Evolutionary conservation across 2,329 filamentous ascomycete species (phyloP), one percentile per base, ranked within the genome.

Genomic region (Exophiala mesophila): DNA sequence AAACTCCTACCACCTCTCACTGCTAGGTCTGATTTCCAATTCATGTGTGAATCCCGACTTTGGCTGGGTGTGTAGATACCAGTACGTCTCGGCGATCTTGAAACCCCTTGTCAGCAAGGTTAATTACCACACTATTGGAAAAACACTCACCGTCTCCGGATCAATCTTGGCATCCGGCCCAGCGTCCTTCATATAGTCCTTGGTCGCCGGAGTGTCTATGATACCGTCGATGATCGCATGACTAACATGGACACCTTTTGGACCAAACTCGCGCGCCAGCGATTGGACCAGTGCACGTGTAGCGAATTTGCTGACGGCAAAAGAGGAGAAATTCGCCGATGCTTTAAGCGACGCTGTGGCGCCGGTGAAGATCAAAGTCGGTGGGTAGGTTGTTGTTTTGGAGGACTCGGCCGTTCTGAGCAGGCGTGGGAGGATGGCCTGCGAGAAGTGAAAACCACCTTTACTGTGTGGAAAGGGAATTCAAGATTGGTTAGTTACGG

Each of bases 161-260:
- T 62, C 66, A 52, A 77, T 67, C 58, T 76, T 76, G 0, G 68
- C 69, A 57, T 76, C 73, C 0, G 68, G 59, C 3, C 63, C 62
- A 39, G 64, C 55, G 28, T 73, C 71, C 50, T 73, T 57, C 59
- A 66, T 73, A 48, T 70, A 69, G 55, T 67, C 71, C 4, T 71
- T 74, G 44, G 64, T 57, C n/a, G 67, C 67, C 0, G 85, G 84
- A 41, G 71, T 72, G 48, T 74, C 71, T 53, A 77, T 77, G 3
- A 75, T 71, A 0, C 74, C 74, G 54, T 77, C 74, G 44, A 74
- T 71, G 44, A 76, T 70, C 1, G 70, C 72, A 60, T 77, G 74
- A 10, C 67, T 64, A 6, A 77, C 73, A 57, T 77, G 74, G 2
- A 77, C 64, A 5, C 74, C 74, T 53, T 74, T 62, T 0, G 74